phyloP scores from a whole-genome alignment of 164 flowering plant species.

The Macadamia integrifolia region DNA sequence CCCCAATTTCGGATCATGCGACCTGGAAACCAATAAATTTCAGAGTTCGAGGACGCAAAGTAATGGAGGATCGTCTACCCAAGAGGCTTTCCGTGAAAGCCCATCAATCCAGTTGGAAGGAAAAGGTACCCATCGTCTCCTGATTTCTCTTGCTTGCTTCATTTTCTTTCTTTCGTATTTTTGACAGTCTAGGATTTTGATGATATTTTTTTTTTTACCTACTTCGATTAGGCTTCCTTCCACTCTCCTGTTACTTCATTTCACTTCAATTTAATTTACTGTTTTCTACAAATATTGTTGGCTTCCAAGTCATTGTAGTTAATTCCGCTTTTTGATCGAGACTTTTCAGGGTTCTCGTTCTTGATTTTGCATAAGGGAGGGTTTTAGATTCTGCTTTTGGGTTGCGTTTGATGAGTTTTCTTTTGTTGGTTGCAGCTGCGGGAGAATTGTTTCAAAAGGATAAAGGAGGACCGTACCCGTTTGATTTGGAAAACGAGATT shows the following conservation, averaged over 20 bases:
- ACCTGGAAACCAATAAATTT: background rate
- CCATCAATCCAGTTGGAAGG: slow-evolving; percentile 22
- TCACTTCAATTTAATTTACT: too few species aligned
- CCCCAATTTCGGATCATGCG: background rate
- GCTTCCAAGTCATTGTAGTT: background rate
- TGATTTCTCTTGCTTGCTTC: too few species aligned
- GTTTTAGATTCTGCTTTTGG: background rate
- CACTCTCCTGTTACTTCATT: background rate
- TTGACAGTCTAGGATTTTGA: background rate
- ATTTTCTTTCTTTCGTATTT: background rate
- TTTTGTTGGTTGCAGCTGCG: slow-evolving; percentile 46
- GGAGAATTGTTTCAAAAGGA: slow-evolving; percentile 63
- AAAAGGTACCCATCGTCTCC: slow-evolving; percentile 16
- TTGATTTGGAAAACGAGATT: slow-evolving; percentile 69
- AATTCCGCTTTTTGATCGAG: background rate
- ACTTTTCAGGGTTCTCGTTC: too few species aligned
- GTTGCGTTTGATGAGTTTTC: background rate
- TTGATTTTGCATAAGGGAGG: background rate
- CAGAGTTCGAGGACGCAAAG: background rate
- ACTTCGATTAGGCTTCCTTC: too few species aligned
- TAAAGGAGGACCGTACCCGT: slow-evolving; percentile 46
- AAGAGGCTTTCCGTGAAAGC: slow-evolving; percentile 16
- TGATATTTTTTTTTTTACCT: background rate
- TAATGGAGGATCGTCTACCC: slow-evolving; percentile 20
- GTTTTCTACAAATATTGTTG: too few species aligned